Percentiles rank a stretch among this genome's conserved stretches.
Evolutionary conservation across 306 rosid species (phyloP).

Genomic region (Arachis stenosperma): DNA sequence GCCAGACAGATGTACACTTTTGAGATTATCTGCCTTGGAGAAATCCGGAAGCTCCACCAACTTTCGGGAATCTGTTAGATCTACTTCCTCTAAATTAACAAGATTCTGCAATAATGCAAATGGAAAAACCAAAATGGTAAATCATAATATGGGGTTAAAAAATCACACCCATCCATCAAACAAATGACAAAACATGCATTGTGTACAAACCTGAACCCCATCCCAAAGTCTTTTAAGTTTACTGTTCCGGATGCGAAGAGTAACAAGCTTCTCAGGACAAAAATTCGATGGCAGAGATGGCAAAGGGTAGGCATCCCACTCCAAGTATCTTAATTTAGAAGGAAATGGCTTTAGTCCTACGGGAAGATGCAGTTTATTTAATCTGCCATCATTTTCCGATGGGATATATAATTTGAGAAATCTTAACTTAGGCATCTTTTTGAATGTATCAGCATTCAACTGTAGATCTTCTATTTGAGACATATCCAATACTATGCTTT

Average conservation of each 20-base stretch:
- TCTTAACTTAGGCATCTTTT: neutral
- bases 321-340: conserved; percentile 8
- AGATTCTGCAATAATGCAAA: neutral
- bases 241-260: neutral
- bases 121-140: neutral
- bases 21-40: neutral
- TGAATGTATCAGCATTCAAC: neutral
- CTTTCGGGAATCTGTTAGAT: neutral
- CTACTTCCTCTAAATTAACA: neutral
- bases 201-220: neutral
- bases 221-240: conserved; percentile 29
- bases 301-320: conserved; percentile 28
- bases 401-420: neutral
- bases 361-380: neutral
- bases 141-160: no score
- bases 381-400: rapidly evolving
- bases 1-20: neutral
- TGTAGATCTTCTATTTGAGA: neutral
- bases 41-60: neutral
- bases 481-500: conserved; percentile 15
- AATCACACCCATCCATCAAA: neutral
- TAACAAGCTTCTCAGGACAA: conserved; percentile 14
- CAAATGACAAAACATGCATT: neutral
- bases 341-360: neutral
- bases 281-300: conserved; percentile 30